These are phyloP conservation scores for Stromatinia cepivora DNA, from an alignment of 2,329 filamentous ascomycete genomes.

Conservation along the genomic window DNA sequence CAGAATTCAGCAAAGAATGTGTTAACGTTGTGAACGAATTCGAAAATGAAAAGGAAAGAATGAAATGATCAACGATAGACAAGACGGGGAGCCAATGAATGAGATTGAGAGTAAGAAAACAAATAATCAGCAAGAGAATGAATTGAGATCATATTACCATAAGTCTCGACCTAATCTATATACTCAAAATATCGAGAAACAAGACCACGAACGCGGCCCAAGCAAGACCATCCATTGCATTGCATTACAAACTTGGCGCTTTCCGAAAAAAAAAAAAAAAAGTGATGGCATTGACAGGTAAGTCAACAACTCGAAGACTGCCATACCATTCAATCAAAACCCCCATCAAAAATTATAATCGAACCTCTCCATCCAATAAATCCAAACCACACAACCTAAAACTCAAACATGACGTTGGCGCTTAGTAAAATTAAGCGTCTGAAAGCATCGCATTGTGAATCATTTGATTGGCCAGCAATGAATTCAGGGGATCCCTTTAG, in stretches of 20 bases:
- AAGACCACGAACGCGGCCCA: not conserved
- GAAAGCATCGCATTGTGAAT: not conserved
- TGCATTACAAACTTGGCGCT: constrained; percentile 4
- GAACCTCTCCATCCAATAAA: constrained; percentile 1
- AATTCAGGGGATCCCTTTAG: constrained; percentile 12
- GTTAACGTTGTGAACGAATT: not conserved
- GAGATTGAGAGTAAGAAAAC: not conserved
- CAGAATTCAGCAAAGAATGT: not conserved
- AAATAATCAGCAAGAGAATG: not conserved
- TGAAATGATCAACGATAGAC: constrained; percentile 13
- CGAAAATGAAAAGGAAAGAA: not conserved
- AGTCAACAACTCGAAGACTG: not conserved
- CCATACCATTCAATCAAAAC: not conserved
- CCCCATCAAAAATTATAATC: not conserved
- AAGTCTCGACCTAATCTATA: constrained; percentile 7
- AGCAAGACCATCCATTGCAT: too few species aligned
- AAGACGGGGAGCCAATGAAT: not conserved
- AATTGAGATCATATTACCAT: not conserved
- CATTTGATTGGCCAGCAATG: constrained; percentile 12
- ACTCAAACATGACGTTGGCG: constrained; percentile 10
- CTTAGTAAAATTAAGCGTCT: constrained; percentile 9
- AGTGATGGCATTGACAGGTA: not conserved
- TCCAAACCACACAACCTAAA: not conserved
- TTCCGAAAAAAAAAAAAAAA: too few species aligned
- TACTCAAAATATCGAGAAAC: not conserved